These are phyloP conservation scores for Tylopilus intermedius DNA, from an alignment of 768 basidiomycete species.

Conservation along the genomic window DNA sequence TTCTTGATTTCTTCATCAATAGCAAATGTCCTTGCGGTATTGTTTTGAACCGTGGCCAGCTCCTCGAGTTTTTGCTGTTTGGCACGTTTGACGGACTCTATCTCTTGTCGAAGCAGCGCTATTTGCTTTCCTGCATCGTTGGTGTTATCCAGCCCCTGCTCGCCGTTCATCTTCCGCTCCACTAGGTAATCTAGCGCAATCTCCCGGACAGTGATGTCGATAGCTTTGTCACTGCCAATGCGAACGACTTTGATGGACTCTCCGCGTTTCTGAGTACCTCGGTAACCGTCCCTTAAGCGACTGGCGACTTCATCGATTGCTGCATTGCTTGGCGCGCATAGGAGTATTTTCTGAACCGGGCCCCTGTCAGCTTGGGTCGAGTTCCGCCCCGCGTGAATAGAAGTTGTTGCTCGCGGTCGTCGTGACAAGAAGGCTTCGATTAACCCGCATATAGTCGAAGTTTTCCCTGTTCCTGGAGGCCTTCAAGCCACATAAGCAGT, in stretches of 20 bases:
- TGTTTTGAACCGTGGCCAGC: constrained; percentile 50
- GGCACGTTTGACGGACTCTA: constrained; percentile 61
- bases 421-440: constrained; percentile 74
- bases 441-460: constrained; percentile 95
- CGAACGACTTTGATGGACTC: constrained; percentile 79
- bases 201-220: constrained; percentile 77
- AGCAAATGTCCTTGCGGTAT: constrained; percentile 44
- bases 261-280: constrained; percentile 48
- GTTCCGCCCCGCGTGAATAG: constrained; percentile 46
- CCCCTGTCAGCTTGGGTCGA: constrained; percentile 37
- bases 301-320: constrained; percentile 95
- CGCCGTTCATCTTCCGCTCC: constrained; percentile 60
- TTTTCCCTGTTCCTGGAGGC: constrained; percentile 98
- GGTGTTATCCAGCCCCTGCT: constrained; percentile 33
- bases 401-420: constrained; percentile 44
- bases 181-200: constrained; percentile 85
- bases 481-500: constrained; percentile 36
- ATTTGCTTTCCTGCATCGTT: constrained; percentile 59
- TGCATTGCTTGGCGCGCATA: constrained; percentile 97
- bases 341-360: constrained; percentile 66
- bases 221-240: constrained; percentile 71
- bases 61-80: constrained; percentile 61
- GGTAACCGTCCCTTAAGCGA: constrained; percentile 77
- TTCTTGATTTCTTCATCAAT: constrained; percentile 70
- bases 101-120: constrained; percentile 53